Percentiles rank a stretch among this genome's conserved stretches.
Evolutionary conservation across 2,329 filamentous ascomycete species (phyloP).

Genomic region (Aspergillus flavus): DNA sequence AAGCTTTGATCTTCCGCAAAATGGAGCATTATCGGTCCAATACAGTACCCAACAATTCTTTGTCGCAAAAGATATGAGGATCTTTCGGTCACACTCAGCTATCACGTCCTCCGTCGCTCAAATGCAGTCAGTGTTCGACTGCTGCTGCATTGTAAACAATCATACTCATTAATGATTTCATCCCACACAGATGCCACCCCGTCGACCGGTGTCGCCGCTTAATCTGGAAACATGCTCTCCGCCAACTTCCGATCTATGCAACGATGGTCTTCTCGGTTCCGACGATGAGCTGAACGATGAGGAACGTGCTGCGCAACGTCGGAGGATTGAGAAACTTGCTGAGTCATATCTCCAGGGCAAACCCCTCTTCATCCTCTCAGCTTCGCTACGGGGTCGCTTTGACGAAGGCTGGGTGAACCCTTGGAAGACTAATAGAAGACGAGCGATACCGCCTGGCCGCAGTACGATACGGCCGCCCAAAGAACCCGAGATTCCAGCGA

Average conservation of each 20-base stretch:
- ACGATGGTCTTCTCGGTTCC: slow-evolving; percentile 35
- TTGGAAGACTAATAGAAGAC: slow-evolving; percentile 39
- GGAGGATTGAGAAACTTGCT: slow-evolving; percentile 46
- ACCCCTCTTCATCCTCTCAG: slow-evolving; percentile 49
- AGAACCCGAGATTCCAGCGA: slow-evolving; percentile 11
- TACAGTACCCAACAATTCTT: slow-evolving; percentile 3
- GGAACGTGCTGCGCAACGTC: slow-evolving; percentile 39
- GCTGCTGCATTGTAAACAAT: slow-evolving; percentile 21
- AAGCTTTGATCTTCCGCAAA: background rate
- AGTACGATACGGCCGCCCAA: background rate
- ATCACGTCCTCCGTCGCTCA: slow-evolving; percentile 15
- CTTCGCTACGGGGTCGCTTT: slow-evolving; percentile 49
- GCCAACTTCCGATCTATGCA: slow-evolving; percentile 27
- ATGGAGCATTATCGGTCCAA: background rate
- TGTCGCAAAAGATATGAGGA: slow-evolving; percentile 22
- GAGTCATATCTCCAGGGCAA: slow-evolving; percentile 46
- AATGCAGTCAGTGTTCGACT: slow-evolving; percentile 27
- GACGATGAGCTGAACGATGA: slow-evolving; percentile 43
- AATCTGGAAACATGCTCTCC: slow-evolving; percentile 38
- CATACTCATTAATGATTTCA: slow-evolving; percentile 15
- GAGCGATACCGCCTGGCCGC: background rate
- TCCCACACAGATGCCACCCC: slow-evolving; percentile 34
- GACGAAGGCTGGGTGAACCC: slow-evolving; percentile 50
- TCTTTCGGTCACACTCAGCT: background rate
- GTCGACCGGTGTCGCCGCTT: slow-evolving; percentile 36